phyloP scores from a whole-genome alignment of 805 yeast genomes.

The Ogataea pignaliae region DNA sequence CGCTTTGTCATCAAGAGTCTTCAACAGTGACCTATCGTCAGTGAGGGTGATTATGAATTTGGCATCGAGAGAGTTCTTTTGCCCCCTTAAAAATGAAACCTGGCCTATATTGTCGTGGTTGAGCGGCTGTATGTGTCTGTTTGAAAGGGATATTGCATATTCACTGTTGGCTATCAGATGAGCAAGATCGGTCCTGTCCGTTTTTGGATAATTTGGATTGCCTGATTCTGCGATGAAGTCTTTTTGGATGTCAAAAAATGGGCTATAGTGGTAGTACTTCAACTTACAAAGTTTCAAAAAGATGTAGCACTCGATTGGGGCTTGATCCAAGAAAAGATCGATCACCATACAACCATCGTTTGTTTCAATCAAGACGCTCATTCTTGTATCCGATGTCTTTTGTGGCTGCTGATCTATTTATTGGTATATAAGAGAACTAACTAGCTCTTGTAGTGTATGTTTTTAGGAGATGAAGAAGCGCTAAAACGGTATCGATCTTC shows the following conservation, averaged over 20 bases:
- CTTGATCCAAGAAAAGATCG: slow-evolving; percentile 36
- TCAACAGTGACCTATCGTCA: slow-evolving; percentile 21
- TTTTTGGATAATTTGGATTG: slow-evolving; percentile 41
- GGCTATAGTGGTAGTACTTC: slow-evolving; percentile 48
- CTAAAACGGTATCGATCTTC: too few species aligned
- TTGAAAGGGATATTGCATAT: too few species aligned
- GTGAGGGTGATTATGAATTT: slow-evolving; percentile 35
- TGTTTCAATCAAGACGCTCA: slow-evolving; percentile 39
- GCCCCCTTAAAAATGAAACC: slow-evolving; percentile 23
- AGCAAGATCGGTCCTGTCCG: background rate
- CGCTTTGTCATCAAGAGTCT: slow-evolving; percentile 19
- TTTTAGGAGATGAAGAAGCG: too few species aligned
- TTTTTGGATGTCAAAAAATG: slow-evolving; percentile 40
- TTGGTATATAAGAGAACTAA: too few species aligned
- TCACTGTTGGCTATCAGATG: background rate
- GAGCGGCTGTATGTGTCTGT: background rate
- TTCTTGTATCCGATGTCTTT: slow-evolving; percentile 8
- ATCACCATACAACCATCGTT: slow-evolving; percentile 46
- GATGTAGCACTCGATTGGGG: slow-evolving; percentile 38
- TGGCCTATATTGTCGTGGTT: slow-evolving; percentile 30
- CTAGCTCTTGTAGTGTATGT: too few species aligned
- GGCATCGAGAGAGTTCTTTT: slow-evolving; percentile 25
- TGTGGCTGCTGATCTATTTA: too few species aligned
- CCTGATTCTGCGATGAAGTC: slow-evolving; percentile 42
- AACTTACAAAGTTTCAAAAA: slow-evolving; percentile 52